Evolutionary conservation across 2,329 filamentous ascomycete species (phyloP), one percentile per base, ranked within the genome.

Genomic region (Geosmithia flava): DNA sequence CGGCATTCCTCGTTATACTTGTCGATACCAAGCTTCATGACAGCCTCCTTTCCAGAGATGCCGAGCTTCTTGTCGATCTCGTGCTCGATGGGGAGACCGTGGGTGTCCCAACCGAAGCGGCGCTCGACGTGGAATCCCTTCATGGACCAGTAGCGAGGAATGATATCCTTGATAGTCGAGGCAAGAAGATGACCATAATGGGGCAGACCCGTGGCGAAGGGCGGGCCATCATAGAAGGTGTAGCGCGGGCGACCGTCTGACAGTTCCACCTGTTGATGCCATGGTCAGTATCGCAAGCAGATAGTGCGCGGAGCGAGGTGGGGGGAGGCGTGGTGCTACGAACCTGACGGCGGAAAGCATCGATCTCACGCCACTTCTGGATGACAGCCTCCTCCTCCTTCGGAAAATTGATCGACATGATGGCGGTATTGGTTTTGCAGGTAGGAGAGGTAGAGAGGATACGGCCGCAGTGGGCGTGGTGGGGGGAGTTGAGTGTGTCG

Each of bases 61-160:
- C 87, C 86, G 54, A 95, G 74, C 68, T 91, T 91, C 76, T 96
- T 96, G 73, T 96, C 91, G 60, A 96, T 96, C 68, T 96, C 91
- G 64, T 95, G 87, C 70, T 97, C 91, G 56, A 97, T 93, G 16
- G 91, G 91, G 47, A 97, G 75, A 52, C 91, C 91, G 62, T 96
- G 91, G 2, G 90, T 83, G 52, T 96, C 91, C 91, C 91, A 96
- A 47, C 91, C 91, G 56, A 96, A 96, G 50, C 90, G 79, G 54
- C 91, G 80, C 70, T 93, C 87, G 47, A 96, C 90, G 69, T 95
- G 85, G 62, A 83, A 87, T 16, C 91, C 91, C 63, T 94, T 94
- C 90, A 95, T 95, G 47, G 89, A 89, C 88, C 90, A 96, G 67
- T 96, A 97, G 56, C 91, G 76, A 8, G 91, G 89, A 55, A 97